Evolutionary conservation across 805 yeast species (phyloP), one percentile per base, ranked within the genome.

Genomic region (Cyberlindnera bimundalis): DNA sequence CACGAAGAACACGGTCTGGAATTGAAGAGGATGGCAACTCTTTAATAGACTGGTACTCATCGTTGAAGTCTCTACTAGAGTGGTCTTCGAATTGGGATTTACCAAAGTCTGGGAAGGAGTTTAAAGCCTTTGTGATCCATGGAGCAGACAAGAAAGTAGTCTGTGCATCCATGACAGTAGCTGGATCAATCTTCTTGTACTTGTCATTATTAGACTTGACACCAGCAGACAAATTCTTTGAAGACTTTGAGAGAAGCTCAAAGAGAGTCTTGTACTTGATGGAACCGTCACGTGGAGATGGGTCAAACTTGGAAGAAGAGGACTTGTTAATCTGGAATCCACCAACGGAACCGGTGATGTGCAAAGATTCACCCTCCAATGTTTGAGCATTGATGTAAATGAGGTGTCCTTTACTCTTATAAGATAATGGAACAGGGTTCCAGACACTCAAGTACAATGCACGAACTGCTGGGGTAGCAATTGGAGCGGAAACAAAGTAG

Each of bases 281-380:
- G 6, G 54, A 35, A 1, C 39, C 43, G 4, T 58, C 58, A 42
- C 71, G 65, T 59, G 66, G 57, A 4, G 78, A 63, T 18, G 93
- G 85, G 56, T 88, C 91, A 62, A 89, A 89, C 54, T 69, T 76
- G 27, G 74, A 68, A 24, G 73, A 70, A 9, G 95, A 73, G 23
- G 83, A 80, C 55, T 71, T 80, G 65, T 83, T 84, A 35, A 88
- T 79, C 55, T 66, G 86, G 61, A 87, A 91, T 0, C 99, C 99
- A 31, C 81, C 63, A 33, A 79, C 73, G 42, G 81, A 79, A 44
- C 91, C 81, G 7, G 96, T 88, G 52, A 91, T 76, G 53, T 86
- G 84, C 61, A 73, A 76, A 21, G 75, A 74, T 58, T 86, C 95
- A 52, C 83, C 83, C 64, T 93, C 98, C 49, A 85, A 67, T 34